Evolutionary conservation across 2,329 filamentous ascomycete species (phyloP).

Genomic region (Alternaria brassicicola): DNA sequence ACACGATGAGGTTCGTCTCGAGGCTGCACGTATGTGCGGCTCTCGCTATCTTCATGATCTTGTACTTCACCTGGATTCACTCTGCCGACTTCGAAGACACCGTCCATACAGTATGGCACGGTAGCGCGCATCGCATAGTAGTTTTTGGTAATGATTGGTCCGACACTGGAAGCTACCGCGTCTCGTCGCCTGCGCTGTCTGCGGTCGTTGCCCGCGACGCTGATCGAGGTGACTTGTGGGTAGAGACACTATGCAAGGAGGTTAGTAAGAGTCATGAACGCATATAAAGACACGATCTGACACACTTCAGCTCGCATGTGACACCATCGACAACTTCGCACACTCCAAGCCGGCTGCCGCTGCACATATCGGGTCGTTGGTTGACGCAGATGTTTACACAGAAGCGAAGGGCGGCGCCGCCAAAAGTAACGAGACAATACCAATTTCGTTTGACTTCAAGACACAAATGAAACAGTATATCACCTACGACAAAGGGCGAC

Average conservation of each 20-base stretch:
- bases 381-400: slow-evolving; percentile 40
- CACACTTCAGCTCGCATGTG: slow-evolving; percentile 42
- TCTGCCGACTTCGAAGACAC: slow-evolving; percentile 34
- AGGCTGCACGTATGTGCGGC: slow-evolving; percentile 38
- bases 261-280: slow-evolving; percentile 32
- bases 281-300: slow-evolving; percentile 24
- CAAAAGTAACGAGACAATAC: slow-evolving; percentile 24
- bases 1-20: slow-evolving; percentile 41
- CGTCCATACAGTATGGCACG: slow-evolving; percentile 38
- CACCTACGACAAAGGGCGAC: slow-evolving; percentile 28
- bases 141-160: slow-evolving; percentile 51
- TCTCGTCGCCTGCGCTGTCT: slow-evolving; percentile 35
- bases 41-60: slow-evolving; percentile 31
- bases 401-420: slow-evolving; percentile 30
- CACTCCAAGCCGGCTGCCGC: slow-evolving; percentile 34
- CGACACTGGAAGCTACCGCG: slow-evolving; percentile 45
- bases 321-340: slow-evolving; percentile 48
- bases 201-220: slow-evolving; percentile 33
- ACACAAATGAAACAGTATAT: slow-evolving; percentile 48
- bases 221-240: slow-evolving; percentile 43
- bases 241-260: slow-evolving; percentile 46
- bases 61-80: slow-evolving; percentile 43
- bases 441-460: slow-evolving; percentile 43
- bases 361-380: slow-evolving; percentile 35
- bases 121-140: slow-evolving; percentile 40